Conservation (phyloP, 2,329 filamentous ascomycete species). For the Nemania bipapillata region DNA sequence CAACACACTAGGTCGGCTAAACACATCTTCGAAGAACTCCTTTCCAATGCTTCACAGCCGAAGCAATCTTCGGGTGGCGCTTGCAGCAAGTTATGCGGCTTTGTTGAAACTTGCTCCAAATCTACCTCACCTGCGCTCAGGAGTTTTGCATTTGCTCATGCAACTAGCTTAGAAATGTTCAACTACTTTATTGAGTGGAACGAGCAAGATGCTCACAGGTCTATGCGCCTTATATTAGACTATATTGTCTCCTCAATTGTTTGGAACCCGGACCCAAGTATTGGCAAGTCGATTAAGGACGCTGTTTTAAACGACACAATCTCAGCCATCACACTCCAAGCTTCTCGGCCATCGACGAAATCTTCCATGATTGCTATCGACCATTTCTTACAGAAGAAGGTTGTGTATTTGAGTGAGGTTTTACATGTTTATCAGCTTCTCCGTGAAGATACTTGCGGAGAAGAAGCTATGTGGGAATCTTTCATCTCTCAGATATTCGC, state of each 20-base stretch:
- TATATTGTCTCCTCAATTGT: slow-evolving; percentile 63
- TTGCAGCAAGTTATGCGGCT: slow-evolving; percentile 70
- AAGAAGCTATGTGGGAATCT: slow-evolving; percentile 60
- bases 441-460: slow-evolving; percentile 43
- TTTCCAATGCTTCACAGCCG: slow-evolving; percentile 63
- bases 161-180: slow-evolving; percentile 64
- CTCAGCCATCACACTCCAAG: slow-evolving; percentile 68
- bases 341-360: slow-evolving; percentile 72
- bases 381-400: slow-evolving; percentile 70
- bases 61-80: slow-evolving; percentile 67
- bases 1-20: slow-evolving; percentile 50
- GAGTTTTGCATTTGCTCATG: slow-evolving; percentile 63
- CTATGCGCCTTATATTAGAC: slow-evolving; percentile 71
- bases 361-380: slow-evolving; percentile 75
- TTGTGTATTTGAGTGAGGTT: slow-evolving; percentile 63
- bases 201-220: slow-evolving; percentile 71
- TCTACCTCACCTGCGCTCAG: slow-evolving; percentile 58
- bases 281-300: slow-evolving; percentile 55
- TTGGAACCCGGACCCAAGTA: slow-evolving; percentile 60
- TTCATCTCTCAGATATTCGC: slow-evolving; percentile 62
- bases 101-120: slow-evolving; percentile 68
- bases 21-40: slow-evolving; percentile 60
- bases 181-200: slow-evolving; percentile 74
- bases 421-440: slow-evolving; percentile 56
- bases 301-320: slow-evolving; percentile 64